Conservation (phyloP, 2,329 filamentous ascomycete genomes). For the Diaporthe nobilis region DNA sequence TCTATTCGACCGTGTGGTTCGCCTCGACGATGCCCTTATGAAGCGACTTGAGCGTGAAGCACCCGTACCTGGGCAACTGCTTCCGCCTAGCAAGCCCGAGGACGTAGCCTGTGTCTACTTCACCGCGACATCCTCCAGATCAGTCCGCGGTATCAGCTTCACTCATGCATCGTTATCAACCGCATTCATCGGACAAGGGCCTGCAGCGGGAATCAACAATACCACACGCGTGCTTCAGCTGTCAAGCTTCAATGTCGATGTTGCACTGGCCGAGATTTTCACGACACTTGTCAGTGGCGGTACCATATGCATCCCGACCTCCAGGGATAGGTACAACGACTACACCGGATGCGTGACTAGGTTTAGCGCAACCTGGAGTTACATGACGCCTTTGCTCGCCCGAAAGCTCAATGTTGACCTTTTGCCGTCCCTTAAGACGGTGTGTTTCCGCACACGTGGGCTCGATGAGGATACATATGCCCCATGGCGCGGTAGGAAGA, state of each 20-base stretch:
- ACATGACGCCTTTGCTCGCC: conserved; percentile 73
- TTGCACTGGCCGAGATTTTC: conserved; percentile 67
- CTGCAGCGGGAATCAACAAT: conserved; percentile 62
- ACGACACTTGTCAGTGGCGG: conserved; percentile 69
- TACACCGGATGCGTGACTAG: conserved; percentile 64
- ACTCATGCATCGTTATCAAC: conserved; percentile 72
- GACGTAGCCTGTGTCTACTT: conserved; percentile 74
- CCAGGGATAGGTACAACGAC: conserved; percentile 63
- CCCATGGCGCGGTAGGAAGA: conserved; percentile 61
- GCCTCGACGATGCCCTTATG: conserved; percentile 40
- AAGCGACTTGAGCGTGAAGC: conserved; percentile 40
- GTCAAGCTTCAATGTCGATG: conserved; percentile 69
- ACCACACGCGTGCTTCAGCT: conserved; percentile 71
- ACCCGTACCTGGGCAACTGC: conserved; percentile 41
- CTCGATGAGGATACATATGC: conserved; percentile 64
- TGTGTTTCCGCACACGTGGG: conserved; percentile 64
- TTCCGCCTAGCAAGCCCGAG: conserved; percentile 52
- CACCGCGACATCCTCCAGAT: conserved; percentile 69
- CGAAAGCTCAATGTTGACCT: conserved; percentile 55
- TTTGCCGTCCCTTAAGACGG: conserved; percentile 55
- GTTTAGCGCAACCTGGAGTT: conserved; percentile 66
- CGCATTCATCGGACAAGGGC: conserved; percentile 64
- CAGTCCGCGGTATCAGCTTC: conserved; percentile 73
- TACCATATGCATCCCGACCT: conserved; percentile 70
- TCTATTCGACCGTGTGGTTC: conserved; percentile 39